These are phyloP conservation scores for Zelonia costaricensis DNA, from an alignment of 208 protist genomes.

Conservation along the genomic window DNA sequence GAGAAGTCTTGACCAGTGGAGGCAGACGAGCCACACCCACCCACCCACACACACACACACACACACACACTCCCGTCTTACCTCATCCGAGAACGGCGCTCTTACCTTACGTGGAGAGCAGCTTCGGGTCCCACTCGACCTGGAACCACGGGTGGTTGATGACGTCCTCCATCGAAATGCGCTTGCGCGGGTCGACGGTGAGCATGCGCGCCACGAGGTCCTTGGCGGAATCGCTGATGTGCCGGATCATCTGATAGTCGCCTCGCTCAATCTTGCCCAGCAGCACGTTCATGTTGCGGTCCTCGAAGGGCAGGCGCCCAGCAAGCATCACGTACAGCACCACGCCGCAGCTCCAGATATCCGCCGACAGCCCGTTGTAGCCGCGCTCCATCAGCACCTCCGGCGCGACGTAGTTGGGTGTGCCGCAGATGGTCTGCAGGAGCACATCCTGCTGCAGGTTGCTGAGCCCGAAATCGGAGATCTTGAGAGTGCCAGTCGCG, in stretches of 20 bases:
- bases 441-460: constrained; percentile 81
- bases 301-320: constrained; percentile 93
- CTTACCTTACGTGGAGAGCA: constrained; percentile 21
- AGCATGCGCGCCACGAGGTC: constrained; percentile 86
- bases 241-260: constrained; percentile 85
- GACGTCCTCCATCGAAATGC: constrained; percentile 90
- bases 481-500: constrained; percentile 80
- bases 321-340: constrained; percentile 96
- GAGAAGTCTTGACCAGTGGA: not conserved
- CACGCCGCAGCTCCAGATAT: constrained; percentile 97
- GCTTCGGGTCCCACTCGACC: constrained; percentile 62
- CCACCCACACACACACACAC: not conserved
- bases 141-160: constrained; percentile 91
- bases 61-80: no score
- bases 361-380: constrained; percentile 94
- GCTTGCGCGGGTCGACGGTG: constrained; percentile 76
- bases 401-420: constrained; percentile 92
- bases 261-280: constrained; percentile 93
- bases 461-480: constrained; percentile 93
- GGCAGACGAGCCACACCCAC: not conserved
- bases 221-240: constrained; percentile 70
- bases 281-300: constrained; percentile 89
- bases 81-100: no score
- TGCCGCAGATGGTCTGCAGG: constrained; percentile 91
- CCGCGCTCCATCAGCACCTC: constrained; percentile 93